These are phyloP conservation scores for Leishmania arabica DNA, from an alignment of 208 protist species.

Conservation along the genomic window DNA sequence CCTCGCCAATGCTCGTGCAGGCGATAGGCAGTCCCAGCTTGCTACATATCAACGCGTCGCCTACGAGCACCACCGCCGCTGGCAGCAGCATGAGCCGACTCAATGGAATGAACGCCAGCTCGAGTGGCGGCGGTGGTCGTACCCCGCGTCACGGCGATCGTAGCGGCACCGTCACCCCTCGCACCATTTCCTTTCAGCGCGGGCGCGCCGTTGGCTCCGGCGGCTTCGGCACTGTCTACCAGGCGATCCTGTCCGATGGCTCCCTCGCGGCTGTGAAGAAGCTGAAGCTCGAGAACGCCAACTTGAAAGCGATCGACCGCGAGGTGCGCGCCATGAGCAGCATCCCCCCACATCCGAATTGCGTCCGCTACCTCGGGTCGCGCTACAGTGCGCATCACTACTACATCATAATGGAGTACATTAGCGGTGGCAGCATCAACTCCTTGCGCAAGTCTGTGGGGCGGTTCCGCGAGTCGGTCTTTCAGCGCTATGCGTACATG, in stretches of 20 bases:
- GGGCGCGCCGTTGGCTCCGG: conserved; percentile 67
- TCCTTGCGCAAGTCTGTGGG: conserved; percentile 59
- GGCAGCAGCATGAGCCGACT: conserved; percentile 7
- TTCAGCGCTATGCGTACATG: conserved; percentile 81
- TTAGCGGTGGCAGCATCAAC: conserved; percentile 85
- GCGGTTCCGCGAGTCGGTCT: conserved; percentile 63
- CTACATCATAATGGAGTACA: conserved; percentile 89
- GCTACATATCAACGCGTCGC: conserved; percentile 3
- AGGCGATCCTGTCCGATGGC: conserved; percentile 68
- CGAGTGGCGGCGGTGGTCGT: conserved; percentile 10
- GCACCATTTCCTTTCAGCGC: conserved; percentile 57
- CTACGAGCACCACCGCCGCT: background rate
- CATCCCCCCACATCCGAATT: conserved; percentile 75
- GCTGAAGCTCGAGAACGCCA: conserved; percentile 57
- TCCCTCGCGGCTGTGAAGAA: conserved; percentile 76
- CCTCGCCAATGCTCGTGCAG: conserved; percentile 23
- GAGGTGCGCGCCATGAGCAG: conserved; percentile 69
- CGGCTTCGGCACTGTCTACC: conserved; percentile 79
- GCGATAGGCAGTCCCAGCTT: conserved; percentile 14
- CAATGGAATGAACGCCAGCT: conserved; percentile 7
- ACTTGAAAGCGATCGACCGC: conserved; percentile 67
- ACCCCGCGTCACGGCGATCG: conserved; percentile 33
- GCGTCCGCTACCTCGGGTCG: conserved; percentile 78
- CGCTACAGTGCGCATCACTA: conserved; percentile 63
- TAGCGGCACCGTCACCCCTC: conserved; percentile 21